Conservation (phyloP, 176 grass and related monocot genomes). For the Chloris gayana region DNA sequence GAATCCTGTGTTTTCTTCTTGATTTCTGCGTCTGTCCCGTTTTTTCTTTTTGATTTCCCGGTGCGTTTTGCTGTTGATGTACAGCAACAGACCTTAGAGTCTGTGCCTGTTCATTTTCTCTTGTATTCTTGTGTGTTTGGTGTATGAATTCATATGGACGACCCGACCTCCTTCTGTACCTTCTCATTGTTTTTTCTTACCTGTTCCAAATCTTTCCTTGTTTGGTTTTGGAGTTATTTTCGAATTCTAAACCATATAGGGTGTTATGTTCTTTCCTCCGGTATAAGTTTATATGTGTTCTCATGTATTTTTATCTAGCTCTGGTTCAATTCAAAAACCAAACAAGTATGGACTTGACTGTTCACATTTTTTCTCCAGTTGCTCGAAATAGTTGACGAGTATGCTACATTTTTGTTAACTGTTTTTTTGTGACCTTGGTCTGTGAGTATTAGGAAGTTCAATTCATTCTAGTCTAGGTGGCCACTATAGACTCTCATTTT, state of each 20-base stretch:
- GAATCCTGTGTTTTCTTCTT: conserved; percentile 6
- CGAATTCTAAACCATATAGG: neutral
- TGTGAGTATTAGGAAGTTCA: neutral
- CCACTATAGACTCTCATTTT: neutral
- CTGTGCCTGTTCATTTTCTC: neutral
- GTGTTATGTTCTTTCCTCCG: neutral
- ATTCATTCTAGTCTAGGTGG: conserved; percentile 25
- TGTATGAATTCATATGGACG: neutral
- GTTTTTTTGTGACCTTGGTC: neutral
- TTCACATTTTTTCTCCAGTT: neutral
- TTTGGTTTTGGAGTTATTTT: conserved; percentile 4
- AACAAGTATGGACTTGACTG: too few species aligned
- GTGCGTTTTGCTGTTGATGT: neutral
- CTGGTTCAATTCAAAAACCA: neutral
- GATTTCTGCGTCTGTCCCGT: neutral
- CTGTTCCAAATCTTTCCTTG: neutral
- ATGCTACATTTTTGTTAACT: neutral
- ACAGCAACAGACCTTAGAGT: neutral
- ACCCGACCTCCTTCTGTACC: neutral
- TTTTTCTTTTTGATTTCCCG: neutral
- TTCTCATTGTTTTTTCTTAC: neutral
- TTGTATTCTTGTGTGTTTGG: neutral
- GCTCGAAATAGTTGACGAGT: neutral
- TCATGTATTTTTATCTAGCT: neutral
- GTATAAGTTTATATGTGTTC: neutral